Evolutionary conservation across 352 stramenopile species (phyloP).

Genomic region (Phytophthora lateralis): DNA sequence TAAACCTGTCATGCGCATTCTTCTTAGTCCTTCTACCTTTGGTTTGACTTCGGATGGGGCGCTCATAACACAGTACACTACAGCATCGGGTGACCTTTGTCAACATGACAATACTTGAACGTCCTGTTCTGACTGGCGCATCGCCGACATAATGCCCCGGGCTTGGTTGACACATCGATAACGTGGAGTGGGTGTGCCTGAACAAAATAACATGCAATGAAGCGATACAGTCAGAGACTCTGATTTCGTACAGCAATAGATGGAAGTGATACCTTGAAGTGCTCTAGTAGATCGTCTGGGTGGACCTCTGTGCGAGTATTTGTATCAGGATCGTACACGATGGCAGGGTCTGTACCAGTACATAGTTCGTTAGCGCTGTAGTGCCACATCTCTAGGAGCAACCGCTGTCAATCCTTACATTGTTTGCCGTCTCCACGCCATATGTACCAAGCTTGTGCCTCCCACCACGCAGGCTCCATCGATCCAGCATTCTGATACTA

Average conservation of each 20-base stretch:
- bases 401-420: conserved; percentile 35
- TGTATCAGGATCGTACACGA: conserved; percentile 56
- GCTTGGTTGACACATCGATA: conserved; percentile 65
- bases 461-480: conserved; percentile 72
- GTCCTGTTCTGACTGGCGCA: conserved; percentile 43
- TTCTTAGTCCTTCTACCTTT: neutral
- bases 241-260: neutral
- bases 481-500: conserved; percentile 80
- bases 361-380: neutral
- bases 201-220: neutral
- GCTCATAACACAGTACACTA: conserved; percentile 29
- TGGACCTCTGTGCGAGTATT: conserved; percentile 45
- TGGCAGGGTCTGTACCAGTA: conserved; percentile 41
- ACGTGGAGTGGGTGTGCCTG: conserved; percentile 75
- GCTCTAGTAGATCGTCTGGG: conserved; percentile 52
- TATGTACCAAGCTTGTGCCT: conserved; percentile 86
- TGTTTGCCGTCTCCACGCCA: conserved; percentile 69
- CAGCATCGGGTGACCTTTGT: conserved; percentile 78
- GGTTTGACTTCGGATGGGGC: neutral
- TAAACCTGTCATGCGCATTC: conserved; percentile 5
- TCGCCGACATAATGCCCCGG: conserved; percentile 45
- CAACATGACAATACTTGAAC: conserved; percentile 78
- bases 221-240: no score
- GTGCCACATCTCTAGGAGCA: neutral
- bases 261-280: conserved; percentile 54